These are phyloP conservation scores for Picea glauca DNA, from an alignment of 75 land plant species.

Conservation along the genomic window DNA sequence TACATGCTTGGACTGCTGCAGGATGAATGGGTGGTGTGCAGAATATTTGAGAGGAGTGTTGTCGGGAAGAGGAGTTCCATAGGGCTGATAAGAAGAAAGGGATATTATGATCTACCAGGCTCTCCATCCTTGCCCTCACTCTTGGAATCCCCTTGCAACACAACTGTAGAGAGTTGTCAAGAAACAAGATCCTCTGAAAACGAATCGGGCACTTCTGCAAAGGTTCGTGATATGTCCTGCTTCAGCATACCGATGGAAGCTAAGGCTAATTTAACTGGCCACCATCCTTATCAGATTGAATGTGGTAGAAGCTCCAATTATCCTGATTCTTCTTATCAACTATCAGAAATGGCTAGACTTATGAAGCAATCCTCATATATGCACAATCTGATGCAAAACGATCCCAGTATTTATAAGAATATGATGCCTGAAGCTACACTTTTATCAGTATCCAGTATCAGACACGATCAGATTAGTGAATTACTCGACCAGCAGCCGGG, in stretches of 20 bases:
- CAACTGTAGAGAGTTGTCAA: neutral
- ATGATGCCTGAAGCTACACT: neutral
- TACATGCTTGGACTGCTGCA: neutral
- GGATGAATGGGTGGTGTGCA: conserved; percentile 67
- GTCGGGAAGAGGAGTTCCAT: neutral
- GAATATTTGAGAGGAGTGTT: conserved; percentile 36
- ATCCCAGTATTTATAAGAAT: neutral
- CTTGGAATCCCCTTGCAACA: neutral
- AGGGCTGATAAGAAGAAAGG: neutral
- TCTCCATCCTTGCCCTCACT: neutral
- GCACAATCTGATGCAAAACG: neutral
- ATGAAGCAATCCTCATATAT: neutral
- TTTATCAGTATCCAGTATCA: neutral
- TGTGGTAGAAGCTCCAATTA: neutral
- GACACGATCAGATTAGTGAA: neutral
- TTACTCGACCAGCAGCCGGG: neutral
- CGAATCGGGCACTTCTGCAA: neutral
- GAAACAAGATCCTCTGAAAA: neutral
- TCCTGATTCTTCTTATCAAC: neutral
- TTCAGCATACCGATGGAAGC: neutral
- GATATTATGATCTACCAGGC: neutral
- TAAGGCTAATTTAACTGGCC: neutral
- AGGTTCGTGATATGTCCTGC: conserved; percentile 2
- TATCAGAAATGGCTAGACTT: neutral
- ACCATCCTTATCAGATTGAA: neutral